Conservation (phyloP, 305 asterid genomes). For the Fraxinus greggii region DNA sequence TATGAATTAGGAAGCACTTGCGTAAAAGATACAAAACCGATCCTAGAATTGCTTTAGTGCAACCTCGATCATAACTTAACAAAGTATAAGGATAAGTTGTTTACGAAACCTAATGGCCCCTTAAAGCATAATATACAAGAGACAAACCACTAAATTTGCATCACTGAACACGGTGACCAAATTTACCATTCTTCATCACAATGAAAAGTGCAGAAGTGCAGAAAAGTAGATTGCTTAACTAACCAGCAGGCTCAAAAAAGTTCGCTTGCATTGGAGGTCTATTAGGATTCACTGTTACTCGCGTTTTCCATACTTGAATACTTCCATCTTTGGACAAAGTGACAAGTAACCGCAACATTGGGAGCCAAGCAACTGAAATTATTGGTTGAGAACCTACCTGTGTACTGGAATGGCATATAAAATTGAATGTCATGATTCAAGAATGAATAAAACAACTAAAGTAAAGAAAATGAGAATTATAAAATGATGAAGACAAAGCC, state of each 20-base stretch:
- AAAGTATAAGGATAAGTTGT: constrained; percentile 8
- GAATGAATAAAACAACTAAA: constrained; percentile 18
- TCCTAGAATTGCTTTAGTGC: constrained; percentile 9
- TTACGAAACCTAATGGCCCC: constrained; percentile 14
- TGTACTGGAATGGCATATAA: constrained; percentile 61
- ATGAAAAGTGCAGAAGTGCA: constrained; percentile 20
- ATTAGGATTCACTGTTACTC: constrained; percentile 78
- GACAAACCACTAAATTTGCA: constrained; percentile 21
- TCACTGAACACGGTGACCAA: constrained; percentile 1
- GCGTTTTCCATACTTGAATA: constrained; percentile 97
- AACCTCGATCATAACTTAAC: constrained; percentile 4
- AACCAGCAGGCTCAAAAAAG: constrained; percentile 98
- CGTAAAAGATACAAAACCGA: background rate
- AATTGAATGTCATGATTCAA: constrained; percentile 28
- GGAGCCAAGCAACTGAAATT: constrained; percentile 89
- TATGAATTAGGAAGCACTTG: background rate
- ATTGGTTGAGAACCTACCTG: constrained; percentile 99
- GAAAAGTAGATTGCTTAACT: constrained; percentile 33
- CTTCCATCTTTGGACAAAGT: constrained; percentile 96
- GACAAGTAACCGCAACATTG: constrained; percentile 79
- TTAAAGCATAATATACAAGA: constrained; percentile 19
- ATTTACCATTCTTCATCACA: constrained; percentile 17
- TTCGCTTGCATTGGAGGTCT: constrained; percentile 93
- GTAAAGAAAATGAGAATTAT: constrained; percentile 8
- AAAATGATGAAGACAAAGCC: constrained; percentile 8